Evolutionary conservation across 2,329 filamentous ascomycete genomes (phyloP).

Genomic region (Epichloe bromicola): DNA sequence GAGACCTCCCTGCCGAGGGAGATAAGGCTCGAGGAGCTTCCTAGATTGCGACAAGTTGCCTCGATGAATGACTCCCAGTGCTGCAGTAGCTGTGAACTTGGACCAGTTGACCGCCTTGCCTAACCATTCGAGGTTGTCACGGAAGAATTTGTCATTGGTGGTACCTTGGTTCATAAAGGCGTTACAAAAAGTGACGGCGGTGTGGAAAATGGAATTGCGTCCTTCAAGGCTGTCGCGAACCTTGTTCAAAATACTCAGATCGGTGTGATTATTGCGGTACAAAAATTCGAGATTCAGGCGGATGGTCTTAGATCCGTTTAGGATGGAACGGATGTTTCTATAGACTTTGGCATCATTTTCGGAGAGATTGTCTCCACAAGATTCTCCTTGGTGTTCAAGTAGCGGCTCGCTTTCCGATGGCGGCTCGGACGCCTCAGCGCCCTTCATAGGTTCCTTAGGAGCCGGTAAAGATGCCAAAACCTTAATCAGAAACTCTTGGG

Average conservation of each 20-base stretch:
- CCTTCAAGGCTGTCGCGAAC: conserved; percentile 91
- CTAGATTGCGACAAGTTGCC: conserved; percentile 89
- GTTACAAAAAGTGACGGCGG: conserved; percentile 91
- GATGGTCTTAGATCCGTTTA: conserved; percentile 87
- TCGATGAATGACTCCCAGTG: conserved; percentile 89
- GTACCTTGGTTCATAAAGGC: conserved; percentile 99
- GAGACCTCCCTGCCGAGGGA: conserved; percentile 64
- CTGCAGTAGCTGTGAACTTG: conserved; percentile 95
- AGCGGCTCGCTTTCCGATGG: conserved; percentile 35
- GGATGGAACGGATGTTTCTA: conserved; percentile 51
- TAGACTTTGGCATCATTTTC: conserved; percentile 44
- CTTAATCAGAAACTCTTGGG: conserved; percentile 88
- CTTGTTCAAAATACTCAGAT: conserved; percentile 87
- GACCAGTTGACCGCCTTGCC: conserved; percentile 99
- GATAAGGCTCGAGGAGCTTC: conserved; percentile 87
- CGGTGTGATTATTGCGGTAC: conserved; percentile 88
- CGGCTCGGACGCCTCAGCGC: conserved; percentile 31
- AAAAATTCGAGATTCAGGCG: conserved; percentile 93
- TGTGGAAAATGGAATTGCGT: conserved; percentile 96
- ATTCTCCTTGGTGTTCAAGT: conserved; percentile 34
- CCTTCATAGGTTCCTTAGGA: conserved; percentile 28
- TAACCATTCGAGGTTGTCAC: conserved; percentile 94
- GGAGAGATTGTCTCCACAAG: conserved; percentile 40
- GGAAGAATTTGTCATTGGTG: conserved; percentile 96
- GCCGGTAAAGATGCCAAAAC: conserved; percentile 69